Conservation (phyloP, 1,284 basidiomycete genomes). For the Chondrostereum purpureum region DNA sequence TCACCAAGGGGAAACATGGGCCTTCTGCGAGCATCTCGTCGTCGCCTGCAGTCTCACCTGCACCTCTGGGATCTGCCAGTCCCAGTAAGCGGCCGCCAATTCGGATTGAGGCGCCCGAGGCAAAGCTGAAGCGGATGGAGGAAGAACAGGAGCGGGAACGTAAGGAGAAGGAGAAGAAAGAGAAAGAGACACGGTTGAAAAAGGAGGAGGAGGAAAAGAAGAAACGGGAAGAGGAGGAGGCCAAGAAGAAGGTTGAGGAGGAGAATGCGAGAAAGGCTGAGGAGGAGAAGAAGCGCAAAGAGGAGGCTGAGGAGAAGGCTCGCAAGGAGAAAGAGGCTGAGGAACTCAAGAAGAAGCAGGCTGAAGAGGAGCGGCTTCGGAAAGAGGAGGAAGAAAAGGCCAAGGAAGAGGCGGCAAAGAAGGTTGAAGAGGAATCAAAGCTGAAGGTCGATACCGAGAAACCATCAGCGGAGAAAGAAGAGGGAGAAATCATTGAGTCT, state of each 20-base stretch:
- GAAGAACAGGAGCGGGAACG: slow-evolving; percentile 34
- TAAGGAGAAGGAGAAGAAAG: slow-evolving; percentile 28
- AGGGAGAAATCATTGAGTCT: slow-evolving; percentile 33
- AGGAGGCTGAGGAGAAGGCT: slow-evolving; percentile 30
- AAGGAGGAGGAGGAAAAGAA: slow-evolving; percentile 38
- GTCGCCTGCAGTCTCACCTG: slow-evolving; percentile 30
- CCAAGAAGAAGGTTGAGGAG: slow-evolving; percentile 31
- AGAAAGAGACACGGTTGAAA: slow-evolving; percentile 29
- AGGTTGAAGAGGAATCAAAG: slow-evolving; percentile 20
- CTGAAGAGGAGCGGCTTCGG: slow-evolving; percentile 19
- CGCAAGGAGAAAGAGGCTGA: slow-evolving; percentile 29
- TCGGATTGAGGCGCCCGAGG: slow-evolving; percentile 53
- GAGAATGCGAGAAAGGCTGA: slow-evolving; percentile 22
- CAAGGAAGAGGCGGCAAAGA: slow-evolving; percentile 22
- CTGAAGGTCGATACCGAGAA: slow-evolving; percentile 28
- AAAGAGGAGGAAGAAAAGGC: slow-evolving; percentile 24
- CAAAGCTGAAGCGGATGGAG: slow-evolving; percentile 44
- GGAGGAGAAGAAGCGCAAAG: slow-evolving; percentile 29
- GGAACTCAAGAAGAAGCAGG: slow-evolving; percentile 21
- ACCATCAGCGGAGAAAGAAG: slow-evolving; percentile 30
- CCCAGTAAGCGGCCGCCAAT: slow-evolving; percentile 32
- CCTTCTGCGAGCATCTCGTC: slow-evolving; percentile 36
- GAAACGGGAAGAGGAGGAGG: slow-evolving; percentile 42
- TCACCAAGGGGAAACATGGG: slow-evolving; percentile 35
- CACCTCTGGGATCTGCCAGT: slow-evolving; percentile 30